A percentile compares a stretch with the other conserved stretches of the same genome.
Evolutionary conservation across 208 protist species (phyloP).

Genomic region (Endotrypanum monterogeii): DNA sequence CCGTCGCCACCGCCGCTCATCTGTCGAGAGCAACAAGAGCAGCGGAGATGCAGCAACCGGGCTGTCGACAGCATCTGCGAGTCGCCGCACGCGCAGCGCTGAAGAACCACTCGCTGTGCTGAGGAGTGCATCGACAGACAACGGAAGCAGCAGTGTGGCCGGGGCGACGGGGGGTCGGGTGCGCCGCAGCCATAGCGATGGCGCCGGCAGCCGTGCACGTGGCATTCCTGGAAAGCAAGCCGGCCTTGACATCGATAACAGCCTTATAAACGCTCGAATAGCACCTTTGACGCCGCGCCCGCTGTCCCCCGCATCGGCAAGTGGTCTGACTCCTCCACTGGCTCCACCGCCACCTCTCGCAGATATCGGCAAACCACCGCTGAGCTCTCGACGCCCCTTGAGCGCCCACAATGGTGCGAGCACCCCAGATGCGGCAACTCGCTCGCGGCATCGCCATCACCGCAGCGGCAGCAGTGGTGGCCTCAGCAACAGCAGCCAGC

Average conservation of each 20-base stretch:
- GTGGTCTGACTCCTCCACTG: constrained; percentile 25
- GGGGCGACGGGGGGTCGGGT: background rate
- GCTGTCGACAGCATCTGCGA: background rate
- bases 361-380: constrained; percentile 56
- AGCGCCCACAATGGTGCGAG: constrained; percentile 7
- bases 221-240: background rate
- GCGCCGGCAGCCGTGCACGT: constrained; percentile 5
- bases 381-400: constrained; percentile 42
- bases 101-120: constrained; percentile 26
- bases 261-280: constrained; percentile 3
- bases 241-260: constrained; percentile 1
- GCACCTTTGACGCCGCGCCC: constrained; percentile 16
- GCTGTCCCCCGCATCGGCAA: constrained; percentile 15
- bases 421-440: background rate
- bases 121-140: constrained; percentile 4
- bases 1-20: constrained; percentile 11
- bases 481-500: constrained; percentile 18
- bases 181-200: constrained; percentile 32
- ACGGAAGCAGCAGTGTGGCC: background rate
- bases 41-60: background rate
- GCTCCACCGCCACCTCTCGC: constrained; percentile 23
- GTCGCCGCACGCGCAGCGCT: constrained; percentile 28
- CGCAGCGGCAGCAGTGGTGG: constrained; percentile 23
- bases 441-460: constrained; percentile 24
- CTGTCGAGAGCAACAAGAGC: constrained; percentile 16